Evolutionary conservation across 768 basidiomycete species (phyloP).

Genomic region (Galerina marginata): DNA sequence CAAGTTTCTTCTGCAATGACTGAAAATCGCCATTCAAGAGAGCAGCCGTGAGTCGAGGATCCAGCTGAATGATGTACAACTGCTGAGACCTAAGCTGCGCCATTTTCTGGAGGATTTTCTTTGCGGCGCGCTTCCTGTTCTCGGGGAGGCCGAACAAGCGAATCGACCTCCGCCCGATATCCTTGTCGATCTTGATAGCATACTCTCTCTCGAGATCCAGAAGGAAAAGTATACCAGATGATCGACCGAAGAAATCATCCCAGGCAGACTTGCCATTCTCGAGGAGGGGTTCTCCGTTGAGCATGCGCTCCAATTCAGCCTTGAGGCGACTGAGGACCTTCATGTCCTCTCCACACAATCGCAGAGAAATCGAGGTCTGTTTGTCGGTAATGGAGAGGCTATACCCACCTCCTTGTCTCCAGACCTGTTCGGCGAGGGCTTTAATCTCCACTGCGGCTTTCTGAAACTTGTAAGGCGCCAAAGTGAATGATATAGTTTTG

Average conservation of each 20-base stretch:
- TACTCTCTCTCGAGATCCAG: conserved; percentile 43
- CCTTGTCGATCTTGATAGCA: conserved; percentile 49
- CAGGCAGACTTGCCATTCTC: conserved; percentile 60
- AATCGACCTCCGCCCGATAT: conserved; percentile 47
- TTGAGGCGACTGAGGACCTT: conserved; percentile 62
- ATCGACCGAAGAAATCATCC: conserved; percentile 64
- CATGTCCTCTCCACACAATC: conserved; percentile 54
- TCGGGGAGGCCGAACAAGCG: conserved; percentile 57
- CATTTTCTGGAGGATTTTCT: conserved; percentile 53
- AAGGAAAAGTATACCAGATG: conserved; percentile 51
- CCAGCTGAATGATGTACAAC: conserved; percentile 50
- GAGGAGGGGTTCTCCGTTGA: conserved; percentile 64
- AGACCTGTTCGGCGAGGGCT: conserved; percentile 44
- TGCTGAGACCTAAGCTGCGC: conserved; percentile 46
- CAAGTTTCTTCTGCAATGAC: conserved; percentile 53
- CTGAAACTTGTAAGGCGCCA: conserved; percentile 44
- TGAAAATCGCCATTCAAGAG: conserved; percentile 54
- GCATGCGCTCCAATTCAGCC: conserved; percentile 60
- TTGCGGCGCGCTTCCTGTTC: conserved; percentile 45
- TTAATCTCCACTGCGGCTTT: conserved; percentile 51
- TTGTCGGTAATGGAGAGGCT: conserved; percentile 30
- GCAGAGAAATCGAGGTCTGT: conserved; percentile 39
- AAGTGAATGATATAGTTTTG: conserved; percentile 51
- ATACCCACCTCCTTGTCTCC: conserved; percentile 31
- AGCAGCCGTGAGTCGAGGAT: conserved; percentile 47